Evolutionary conservation across 257 asterid genomes (phyloP).

Genomic region (Mentha longifolia): DNA sequence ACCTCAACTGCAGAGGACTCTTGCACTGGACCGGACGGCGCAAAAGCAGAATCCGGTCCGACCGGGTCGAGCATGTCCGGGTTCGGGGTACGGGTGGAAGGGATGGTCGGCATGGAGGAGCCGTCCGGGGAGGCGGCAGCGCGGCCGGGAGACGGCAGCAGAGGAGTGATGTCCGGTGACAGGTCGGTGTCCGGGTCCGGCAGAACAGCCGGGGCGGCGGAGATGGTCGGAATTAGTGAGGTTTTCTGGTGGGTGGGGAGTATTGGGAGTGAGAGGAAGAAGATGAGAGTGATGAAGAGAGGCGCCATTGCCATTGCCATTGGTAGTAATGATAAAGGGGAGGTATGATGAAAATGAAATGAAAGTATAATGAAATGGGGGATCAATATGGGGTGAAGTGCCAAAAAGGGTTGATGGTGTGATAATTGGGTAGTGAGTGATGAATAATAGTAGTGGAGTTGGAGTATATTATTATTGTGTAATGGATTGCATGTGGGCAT

Average conservation of each 20-base stretch:
- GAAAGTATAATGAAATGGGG: conserved; percentile 2
- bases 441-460: too few relatives aligned
- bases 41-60: conserved; percentile 56
- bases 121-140: conserved; percentile 31
- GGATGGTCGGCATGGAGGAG: conserved; percentile 59
- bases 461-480: too few relatives aligned
- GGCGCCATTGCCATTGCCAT: conserved; percentile 43
- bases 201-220: conserved; percentile 49
- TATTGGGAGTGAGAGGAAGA: conserved; percentile 31
- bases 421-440: conserved; percentile 44
- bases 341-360: too few relatives aligned
- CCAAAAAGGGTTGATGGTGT: conserved; percentile 22
- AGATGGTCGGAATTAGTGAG: conserved; percentile 17
- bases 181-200: conserved; percentile 50
- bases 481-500: conserved; percentile 44
- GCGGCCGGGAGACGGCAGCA: conserved; percentile 62
- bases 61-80: conserved; percentile 48
- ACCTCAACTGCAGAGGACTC: conserved; percentile 48
- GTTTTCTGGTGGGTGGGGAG: conserved; percentile 35
- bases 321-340: conserved; percentile 29
- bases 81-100: conserved; percentile 58
- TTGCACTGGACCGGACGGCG: conserved; percentile 46
- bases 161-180: conserved; percentile 73
- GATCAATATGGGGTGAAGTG: conserved; percentile 51
- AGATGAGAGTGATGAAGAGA: conserved; percentile 31